phyloP scores from a whole-genome alignment of 495 filamentous ascomycete genomes.

The Trichoderma gamsii region DNA sequence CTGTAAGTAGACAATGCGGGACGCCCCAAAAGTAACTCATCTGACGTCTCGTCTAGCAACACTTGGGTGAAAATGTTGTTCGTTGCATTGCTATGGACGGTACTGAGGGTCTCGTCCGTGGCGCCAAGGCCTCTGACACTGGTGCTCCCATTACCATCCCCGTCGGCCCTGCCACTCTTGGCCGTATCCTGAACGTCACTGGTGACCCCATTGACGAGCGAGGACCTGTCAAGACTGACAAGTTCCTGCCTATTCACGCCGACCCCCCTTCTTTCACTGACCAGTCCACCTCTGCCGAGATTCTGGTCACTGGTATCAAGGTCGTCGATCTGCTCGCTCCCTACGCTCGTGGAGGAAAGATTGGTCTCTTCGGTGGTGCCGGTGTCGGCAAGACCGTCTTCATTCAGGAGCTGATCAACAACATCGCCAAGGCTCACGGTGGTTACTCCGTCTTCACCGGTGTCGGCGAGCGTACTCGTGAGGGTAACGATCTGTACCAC shows the following conservation, averaged over 20 bases:
- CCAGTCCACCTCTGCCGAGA: constrained; percentile 91
- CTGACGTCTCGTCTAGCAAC: constrained; percentile 70
- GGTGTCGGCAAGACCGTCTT: constrained; percentile 99
- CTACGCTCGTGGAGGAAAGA: constrained; percentile 99
- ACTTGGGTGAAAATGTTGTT: constrained; percentile 98
- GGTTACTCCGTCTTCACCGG: constrained; percentile 99
- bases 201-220: constrained; percentile 99
- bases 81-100: constrained; percentile 99
- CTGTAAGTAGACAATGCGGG: constrained; percentile 57
- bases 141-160: constrained; percentile 95
- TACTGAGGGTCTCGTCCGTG: constrained; percentile 98
- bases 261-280: constrained; percentile 87
- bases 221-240: constrained; percentile 89
- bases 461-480: constrained; percentile 99
- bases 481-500: constrained; percentile 99
- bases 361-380: constrained; percentile 99
- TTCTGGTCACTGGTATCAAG: constrained; percentile 99
- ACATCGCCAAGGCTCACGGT: constrained; percentile 99
- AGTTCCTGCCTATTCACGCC: constrained; percentile 85
- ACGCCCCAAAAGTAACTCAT: constrained; percentile 17
- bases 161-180: constrained; percentile 89
- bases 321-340: constrained; percentile 97
- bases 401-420: constrained; percentile 99
- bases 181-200: constrained; percentile 99
- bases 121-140: constrained; percentile 75